These are phyloP conservation scores for Saccharomyces hybrid DNA, from an alignment of 1,139 yeast genomes.

Conservation along the genomic window DNA sequence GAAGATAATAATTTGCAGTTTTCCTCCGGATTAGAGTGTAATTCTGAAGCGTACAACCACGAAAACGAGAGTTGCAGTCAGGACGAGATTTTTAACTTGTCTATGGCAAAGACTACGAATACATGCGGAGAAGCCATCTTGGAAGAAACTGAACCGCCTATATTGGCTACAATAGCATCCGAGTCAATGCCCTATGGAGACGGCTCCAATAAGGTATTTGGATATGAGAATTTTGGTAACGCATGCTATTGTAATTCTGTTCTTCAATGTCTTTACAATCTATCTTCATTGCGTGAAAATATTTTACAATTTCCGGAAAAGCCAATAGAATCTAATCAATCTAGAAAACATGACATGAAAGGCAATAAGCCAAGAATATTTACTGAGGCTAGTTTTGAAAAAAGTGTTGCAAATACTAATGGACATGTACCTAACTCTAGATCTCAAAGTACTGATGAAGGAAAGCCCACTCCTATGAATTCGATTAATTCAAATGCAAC, in stretches of 20 bases:
- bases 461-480: not conserved
- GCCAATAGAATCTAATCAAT: conserved; percentile 23
- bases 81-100: not conserved
- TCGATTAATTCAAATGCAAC: not conserved
- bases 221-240: conserved; percentile 89
- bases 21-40: not conserved
- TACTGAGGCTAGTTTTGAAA: conserved; percentile 26
- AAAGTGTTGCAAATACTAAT: not conserved
- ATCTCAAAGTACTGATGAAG: not conserved
- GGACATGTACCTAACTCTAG: not conserved
- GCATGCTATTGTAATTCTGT: conserved; percentile 90
- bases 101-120: not conserved
- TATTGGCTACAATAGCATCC: conserved; percentile 3
- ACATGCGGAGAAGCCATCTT: not conserved
- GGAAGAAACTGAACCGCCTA: not conserved
- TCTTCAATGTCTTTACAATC: conserved; percentile 71
- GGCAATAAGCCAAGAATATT: conserved; percentile 42
- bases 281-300: conserved; percentile 55
- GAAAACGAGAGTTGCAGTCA: not conserved
- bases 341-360: conserved; percentile 34
- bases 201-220: conserved; percentile 67
- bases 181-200: conserved; percentile 41
- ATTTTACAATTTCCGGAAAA: conserved; percentile 40
- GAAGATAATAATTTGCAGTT: not conserved
- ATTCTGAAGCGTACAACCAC: not conserved